phyloP scores from a whole-genome alignment of 768 basidiomycete species.

The Mycena vulgaris region DNA sequence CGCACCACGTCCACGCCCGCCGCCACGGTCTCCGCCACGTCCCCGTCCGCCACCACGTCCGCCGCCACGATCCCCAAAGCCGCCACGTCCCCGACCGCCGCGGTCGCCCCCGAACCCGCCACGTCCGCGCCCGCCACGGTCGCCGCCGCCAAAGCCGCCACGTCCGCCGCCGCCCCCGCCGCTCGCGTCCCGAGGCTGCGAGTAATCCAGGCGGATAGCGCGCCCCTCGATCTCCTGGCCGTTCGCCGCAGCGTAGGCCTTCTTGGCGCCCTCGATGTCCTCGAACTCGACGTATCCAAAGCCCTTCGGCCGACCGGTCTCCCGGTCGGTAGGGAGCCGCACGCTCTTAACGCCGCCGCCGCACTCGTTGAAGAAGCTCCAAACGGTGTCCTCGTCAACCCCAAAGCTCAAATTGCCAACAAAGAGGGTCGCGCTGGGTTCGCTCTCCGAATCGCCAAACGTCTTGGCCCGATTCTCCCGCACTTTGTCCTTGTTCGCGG shows the following conservation, averaged over 20 bases:
- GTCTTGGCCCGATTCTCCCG: slow-evolving; percentile 81
- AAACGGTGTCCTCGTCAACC: slow-evolving; percentile 86
- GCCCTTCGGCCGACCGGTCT: slow-evolving; percentile 92
- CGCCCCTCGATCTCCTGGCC: slow-evolving; percentile 89
- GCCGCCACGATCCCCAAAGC: slow-evolving; percentile 56
- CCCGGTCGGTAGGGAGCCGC: slow-evolving; percentile 93
- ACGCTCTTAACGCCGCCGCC: slow-evolving; percentile 85
- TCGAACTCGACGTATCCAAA: slow-evolving; percentile 98
- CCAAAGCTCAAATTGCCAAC: slow-evolving; percentile 92
- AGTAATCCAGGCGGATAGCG: slow-evolving; percentile 85
- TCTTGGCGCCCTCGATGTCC: slow-evolving; percentile 83
- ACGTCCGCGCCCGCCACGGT: slow-evolving; percentile 54
- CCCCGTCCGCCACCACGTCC: slow-evolving; percentile 53
- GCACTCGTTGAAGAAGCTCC: slow-evolving; percentile 92
- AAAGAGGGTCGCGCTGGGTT: slow-evolving; percentile 85
- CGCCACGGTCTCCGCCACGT: slow-evolving; percentile 57
- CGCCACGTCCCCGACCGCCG: slow-evolving; percentile 54
- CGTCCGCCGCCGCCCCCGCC: slow-evolving; percentile 65
- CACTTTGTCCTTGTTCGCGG: slow-evolving; percentile 68
- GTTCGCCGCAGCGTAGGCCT: slow-evolving; percentile 78
- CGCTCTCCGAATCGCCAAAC: slow-evolving; percentile 79
- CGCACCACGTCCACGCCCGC: slow-evolving; percentile 61
- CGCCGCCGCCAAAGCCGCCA: slow-evolving; percentile 50
- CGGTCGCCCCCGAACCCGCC: slow-evolving; percentile 56
- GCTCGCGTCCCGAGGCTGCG: slow-evolving; percentile 80